Base-by-base conservation (phyloP, 345 rosid genomes). In the Odontarrhena argentea region DNA sequence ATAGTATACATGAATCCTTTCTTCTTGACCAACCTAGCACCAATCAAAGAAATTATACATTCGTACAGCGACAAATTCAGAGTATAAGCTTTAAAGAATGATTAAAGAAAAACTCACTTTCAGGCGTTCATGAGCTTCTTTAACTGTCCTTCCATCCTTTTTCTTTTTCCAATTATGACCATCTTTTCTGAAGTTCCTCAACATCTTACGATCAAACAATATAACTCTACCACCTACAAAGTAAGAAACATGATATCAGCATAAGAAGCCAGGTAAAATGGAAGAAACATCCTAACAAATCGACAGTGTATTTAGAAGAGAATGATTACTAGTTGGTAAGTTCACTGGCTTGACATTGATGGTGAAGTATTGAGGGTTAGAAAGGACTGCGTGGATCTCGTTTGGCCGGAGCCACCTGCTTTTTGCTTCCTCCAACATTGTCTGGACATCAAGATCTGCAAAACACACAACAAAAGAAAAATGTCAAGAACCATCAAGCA, bases 101-200 rank as follows among this genome's bases (percentile, higher is more conserved):
- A 57, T 65, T 12, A 40, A 10, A 60, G 68, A 63, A 32, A 49
- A 54, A 13, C 89, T 74, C 68, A 91, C 99, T 82, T 94, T 94
- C 58, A 94, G 81, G 81, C 88, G 97, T 82, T 91, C 99, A 44
- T 94, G 99, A 77, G 99, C 99, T 79, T 94, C 99, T 80, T 91
- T 94, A 60, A 91, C 83, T 2, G 99, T 94, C 87, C 87, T 88
- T 68, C 99, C 99, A 71, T 94, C 99, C 26, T 87, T 88, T 75
- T 94, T 94, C 96, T 91, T 94, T 84, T 91, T 94, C 99, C 99
- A 94, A 73, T 82, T 94, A 78, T 91, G 96, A 69, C 99, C 97
- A 81, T 94, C 99, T 70, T 85, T 91, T 60, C 99, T 81, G 77
- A 94, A 94, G 82, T 94, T 91, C 80, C 99, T 87, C 60, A 94